Conservation (phyloP, 306 rosid genomes). For the Ochetophila trinervis region DNA sequence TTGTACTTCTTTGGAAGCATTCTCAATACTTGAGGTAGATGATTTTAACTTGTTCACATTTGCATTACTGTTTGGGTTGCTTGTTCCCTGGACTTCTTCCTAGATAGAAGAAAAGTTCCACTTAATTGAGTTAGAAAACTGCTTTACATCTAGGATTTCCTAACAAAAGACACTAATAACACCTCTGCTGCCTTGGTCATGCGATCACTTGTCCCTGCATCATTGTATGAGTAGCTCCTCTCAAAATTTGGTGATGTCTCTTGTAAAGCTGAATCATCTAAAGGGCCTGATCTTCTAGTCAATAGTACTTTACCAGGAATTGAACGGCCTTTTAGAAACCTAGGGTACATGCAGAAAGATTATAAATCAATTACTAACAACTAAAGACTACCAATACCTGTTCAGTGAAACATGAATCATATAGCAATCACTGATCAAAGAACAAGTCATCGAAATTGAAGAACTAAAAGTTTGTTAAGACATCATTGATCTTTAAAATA, state of each 20-base stretch:
- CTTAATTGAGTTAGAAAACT: constrained; percentile 4
- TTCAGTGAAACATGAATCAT: not conserved
- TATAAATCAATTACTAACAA: not conserved
- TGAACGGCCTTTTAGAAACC: constrained; percentile 91
- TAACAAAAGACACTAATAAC: constrained; percentile 16
- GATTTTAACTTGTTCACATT: constrained; percentile 46
- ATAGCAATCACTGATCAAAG: too few species aligned
- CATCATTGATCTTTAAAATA: too few species aligned
- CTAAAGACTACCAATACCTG: not conserved
- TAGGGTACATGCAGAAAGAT: constrained; percentile 25
- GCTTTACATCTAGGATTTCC: not conserved
- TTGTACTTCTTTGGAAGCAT: constrained; percentile 43
- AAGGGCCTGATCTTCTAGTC: constrained; percentile 57
- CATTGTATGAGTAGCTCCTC: constrained; percentile 59
- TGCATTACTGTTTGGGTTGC: constrained; percentile 34
- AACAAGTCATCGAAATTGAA: too few species aligned
- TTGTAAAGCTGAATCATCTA: constrained; percentile 35
- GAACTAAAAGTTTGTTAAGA: too few species aligned
- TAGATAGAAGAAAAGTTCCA: constrained; percentile 38
- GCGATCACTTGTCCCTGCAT: constrained; percentile 57
- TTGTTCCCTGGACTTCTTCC: constrained; percentile 54
- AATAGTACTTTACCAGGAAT: constrained; percentile 86
- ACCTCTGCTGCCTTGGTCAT: constrained; percentile 56
- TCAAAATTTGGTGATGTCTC: constrained; percentile 43
- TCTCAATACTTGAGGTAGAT: constrained; percentile 39